These are phyloP conservation scores for Aegilops bicornis DNA, from an alignment of 176 grass and related monocot species.

Conservation along the genomic window DNA sequence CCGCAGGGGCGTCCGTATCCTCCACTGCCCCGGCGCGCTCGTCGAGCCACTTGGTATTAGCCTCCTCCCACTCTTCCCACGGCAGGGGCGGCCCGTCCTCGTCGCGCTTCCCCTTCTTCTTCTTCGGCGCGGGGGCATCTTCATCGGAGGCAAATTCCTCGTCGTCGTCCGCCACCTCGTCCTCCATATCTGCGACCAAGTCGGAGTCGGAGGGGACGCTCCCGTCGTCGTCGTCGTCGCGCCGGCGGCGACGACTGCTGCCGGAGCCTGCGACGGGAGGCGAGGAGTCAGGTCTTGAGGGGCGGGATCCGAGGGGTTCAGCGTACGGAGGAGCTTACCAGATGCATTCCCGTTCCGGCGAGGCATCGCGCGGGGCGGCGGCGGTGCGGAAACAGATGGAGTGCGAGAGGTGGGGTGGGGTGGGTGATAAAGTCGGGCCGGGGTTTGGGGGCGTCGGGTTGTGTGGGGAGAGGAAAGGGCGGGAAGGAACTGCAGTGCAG, in stretches of 20 bases:
- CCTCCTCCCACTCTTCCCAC: slow-evolving; percentile 65
- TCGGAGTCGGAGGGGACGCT: slow-evolving; percentile 35
- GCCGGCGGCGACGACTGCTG: slow-evolving; percentile 30
- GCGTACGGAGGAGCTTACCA: not conserved
- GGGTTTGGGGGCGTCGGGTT: not conserved
- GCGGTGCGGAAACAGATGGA: not conserved
- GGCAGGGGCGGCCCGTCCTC: slow-evolving; percentile 20
- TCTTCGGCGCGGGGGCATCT: too few relatives aligned
- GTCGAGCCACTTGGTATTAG: slow-evolving; percentile 62
- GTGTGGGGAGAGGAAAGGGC: slow-evolving; percentile 34
- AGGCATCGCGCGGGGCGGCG: slow-evolving; percentile 29
- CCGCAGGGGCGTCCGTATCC: not conserved
- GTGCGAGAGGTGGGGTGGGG: not conserved
- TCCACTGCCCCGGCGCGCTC: not conserved
- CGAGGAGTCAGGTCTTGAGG: not conserved
- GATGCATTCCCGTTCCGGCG: slow-evolving; percentile 8
- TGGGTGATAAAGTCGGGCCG: not conserved
- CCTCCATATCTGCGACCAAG: slow-evolving; percentile 19
- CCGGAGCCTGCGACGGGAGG: slow-evolving; percentile 21
- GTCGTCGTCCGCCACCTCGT: too few relatives aligned
- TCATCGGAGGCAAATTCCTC: too few relatives aligned
- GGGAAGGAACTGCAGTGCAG: slow-evolving; percentile 38
- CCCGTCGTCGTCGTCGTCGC: slow-evolving; percentile 9
- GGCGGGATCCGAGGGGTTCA: not conserved
- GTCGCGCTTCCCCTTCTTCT: slow-evolving; percentile 6